Evolutionary conservation across 179 eudicot genomes (phyloP).

Genomic region (Silene noctiflora): DNA sequence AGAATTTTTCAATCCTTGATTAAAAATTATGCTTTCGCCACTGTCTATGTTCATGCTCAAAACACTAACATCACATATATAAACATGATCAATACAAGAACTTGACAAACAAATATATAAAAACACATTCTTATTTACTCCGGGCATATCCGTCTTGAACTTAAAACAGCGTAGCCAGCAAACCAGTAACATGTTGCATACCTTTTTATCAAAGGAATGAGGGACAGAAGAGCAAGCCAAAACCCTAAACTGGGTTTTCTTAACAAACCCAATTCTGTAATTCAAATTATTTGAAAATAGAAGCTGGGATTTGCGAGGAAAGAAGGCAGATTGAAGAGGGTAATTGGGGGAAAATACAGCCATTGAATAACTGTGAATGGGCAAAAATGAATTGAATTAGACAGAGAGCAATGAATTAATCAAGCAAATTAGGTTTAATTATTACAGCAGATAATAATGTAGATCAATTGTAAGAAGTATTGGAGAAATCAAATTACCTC

Average conservation of each 20-base stretch:
- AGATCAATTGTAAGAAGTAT: neutral
- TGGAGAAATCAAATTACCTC: neutral
- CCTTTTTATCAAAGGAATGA: constrained; percentile 26
- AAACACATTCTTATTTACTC: too few species aligned
- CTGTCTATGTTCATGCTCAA: neutral
- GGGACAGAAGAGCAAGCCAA: constrained; percentile 27
- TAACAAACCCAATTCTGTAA: constrained; percentile 13
- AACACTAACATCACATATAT: neutral
- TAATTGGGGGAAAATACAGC: constrained; percentile 19
- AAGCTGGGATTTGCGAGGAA: constrained; percentile 14
- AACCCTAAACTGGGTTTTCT: constrained; percentile 25
- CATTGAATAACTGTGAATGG: constrained; percentile 21
- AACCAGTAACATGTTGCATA: neutral
- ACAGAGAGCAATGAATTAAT: neutral
- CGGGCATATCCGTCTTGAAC: too few species aligned
- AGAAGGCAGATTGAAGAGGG: constrained; percentile 16
- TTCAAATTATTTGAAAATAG: constrained; percentile 4
- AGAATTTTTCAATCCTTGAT: too few species aligned
- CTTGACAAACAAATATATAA: neutral
- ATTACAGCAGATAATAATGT: neutral
- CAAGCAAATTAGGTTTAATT: neutral
- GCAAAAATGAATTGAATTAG: neutral
- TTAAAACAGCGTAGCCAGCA: too few species aligned
- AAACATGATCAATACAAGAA: neutral
- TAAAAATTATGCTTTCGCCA: too few species aligned